These are phyloP conservation scores for Trichoderma gracile DNA, from an alignment of 2,329 filamentous ascomycete species.

Conservation along the genomic window DNA sequence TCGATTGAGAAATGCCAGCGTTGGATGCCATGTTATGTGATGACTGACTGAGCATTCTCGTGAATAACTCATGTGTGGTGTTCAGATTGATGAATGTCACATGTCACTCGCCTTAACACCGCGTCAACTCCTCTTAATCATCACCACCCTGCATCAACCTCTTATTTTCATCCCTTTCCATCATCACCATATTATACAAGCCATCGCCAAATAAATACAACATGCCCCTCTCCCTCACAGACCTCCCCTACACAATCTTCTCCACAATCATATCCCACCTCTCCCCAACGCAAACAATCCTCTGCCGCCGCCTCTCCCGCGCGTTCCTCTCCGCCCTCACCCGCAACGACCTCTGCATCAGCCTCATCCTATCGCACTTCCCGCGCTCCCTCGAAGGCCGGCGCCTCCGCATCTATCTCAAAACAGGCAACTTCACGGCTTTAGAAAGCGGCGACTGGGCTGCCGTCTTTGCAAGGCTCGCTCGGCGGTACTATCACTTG, in stretches of 20 bases:
- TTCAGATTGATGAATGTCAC: not conserved
- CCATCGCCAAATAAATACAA: not conserved
- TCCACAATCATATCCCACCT: slow-evolving; percentile 54
- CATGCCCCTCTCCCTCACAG: slow-evolving; percentile 40
- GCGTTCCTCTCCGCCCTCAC: slow-evolving; percentile 53
- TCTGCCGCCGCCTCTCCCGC: slow-evolving; percentile 54
- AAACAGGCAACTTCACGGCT: slow-evolving; percentile 12
- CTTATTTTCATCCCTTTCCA: too few relatives aligned
- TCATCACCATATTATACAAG: too few relatives aligned
- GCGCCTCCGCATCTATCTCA: slow-evolving; percentile 32
- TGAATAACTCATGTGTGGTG: not conserved
- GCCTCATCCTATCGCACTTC: slow-evolving; percentile 53
- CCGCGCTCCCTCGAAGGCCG: slow-evolving; percentile 55
- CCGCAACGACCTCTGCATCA: slow-evolving; percentile 47
- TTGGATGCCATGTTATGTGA: too few relatives aligned
- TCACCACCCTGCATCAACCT: not conserved
- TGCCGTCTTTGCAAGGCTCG: slow-evolving; percentile 50
- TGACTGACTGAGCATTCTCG: too few relatives aligned
- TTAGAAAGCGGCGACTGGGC: slow-evolving; percentile 41
- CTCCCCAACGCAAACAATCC: slow-evolving; percentile 50
- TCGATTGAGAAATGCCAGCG: not conserved
- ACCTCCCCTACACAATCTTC: slow-evolving; percentile 61
- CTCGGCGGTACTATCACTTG: slow-evolving; percentile 57
- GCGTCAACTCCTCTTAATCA: not conserved
- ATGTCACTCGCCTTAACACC: not conserved